Conservation (phyloP, 2,329 filamentous ascomycete genomes). For the Coniochaeta sp. region DNA sequence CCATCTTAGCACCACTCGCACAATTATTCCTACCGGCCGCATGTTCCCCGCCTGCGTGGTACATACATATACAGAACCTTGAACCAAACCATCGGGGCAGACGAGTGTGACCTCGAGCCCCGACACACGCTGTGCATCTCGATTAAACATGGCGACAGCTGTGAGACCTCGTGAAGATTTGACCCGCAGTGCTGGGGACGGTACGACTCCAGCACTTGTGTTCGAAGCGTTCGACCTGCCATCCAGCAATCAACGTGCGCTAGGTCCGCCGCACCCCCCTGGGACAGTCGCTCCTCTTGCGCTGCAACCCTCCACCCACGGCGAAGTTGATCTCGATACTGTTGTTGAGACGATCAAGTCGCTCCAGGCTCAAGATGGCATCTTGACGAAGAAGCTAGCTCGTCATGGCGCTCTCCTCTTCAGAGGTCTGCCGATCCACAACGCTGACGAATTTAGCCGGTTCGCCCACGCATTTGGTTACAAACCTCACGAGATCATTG, state of each 20-base stretch:
- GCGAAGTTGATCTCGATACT: constrained; percentile 25
- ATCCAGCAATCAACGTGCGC: constrained; percentile 29
- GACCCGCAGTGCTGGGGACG: constrained; percentile 61
- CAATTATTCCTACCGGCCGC: not conserved
- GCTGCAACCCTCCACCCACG: constrained; percentile 21
- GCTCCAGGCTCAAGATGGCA: constrained; percentile 64
- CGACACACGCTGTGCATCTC: not conserved
- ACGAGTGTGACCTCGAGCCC: constrained; percentile 55
- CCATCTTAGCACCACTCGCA: not conserved
- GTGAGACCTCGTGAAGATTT: constrained; percentile 70
- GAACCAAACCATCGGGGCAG: constrained; percentile 47
- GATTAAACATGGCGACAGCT: constrained; percentile 23
- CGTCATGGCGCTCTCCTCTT: constrained; percentile 48
- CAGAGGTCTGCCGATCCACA: constrained; percentile 33
- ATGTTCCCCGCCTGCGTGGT: not conserved
- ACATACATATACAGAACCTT: not conserved
- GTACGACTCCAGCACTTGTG: constrained; percentile 4
- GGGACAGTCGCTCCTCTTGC: constrained; percentile 31
- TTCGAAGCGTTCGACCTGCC: constrained; percentile 33
- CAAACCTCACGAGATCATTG: constrained; percentile 40
- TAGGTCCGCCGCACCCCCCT: constrained; percentile 28
- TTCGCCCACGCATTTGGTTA: constrained; percentile 40
- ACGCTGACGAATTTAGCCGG: constrained; percentile 31
- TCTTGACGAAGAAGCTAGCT: constrained; percentile 59
- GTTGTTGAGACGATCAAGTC: constrained; percentile 1